Evolutionary conservation across 176 grass and related monocot species (phyloP), one percentile per base, ranked within the genome.

Genomic region (Lolium perenne): DNA sequence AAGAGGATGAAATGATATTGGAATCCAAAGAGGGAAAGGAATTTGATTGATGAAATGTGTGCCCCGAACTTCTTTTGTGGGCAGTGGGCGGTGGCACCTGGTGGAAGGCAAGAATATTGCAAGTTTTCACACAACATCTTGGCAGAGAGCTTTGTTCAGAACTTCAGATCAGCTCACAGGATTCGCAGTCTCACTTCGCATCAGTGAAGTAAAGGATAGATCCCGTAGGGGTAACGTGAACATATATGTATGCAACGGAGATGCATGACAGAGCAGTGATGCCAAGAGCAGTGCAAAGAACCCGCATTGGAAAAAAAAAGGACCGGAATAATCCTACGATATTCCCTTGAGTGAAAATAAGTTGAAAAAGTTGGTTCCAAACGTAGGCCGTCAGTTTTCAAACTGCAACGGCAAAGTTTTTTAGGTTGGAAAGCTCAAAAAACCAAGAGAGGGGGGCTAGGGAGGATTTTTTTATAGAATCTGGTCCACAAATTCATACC

Each of bases 41-140:
- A 84, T 80, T 54, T 23, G 15, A 55, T 6, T 22, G 76, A 53
- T 74, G 67, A 53, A 12, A 7, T 47, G 45, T 41, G 40, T 4
- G 40, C 6, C 40, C 40, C 14, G 51, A 29, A 29, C 26, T 29
- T 51, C 66, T 50, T 61, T 51, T 22, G 40, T 4, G 48, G 11
- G 17, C 53, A 72, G 63, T 73, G 80, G 84, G 50, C 89, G 85
- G 75, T 87, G 85, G 80, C 67, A 80, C 46, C 41, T 2, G 10
- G 40, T 68, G 58, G 49, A 87, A 87, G 89, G 38, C 61, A 87
- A 80, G 89, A 84, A 87, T 91, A 85, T 21, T 17, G 6, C 88
- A n/a, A 48, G 63, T 57, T 51, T 73, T 16, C 14, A 83, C 8
- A 40, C 68, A 40, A 70, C 63, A 72, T 88, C 23, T 71, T 71